Evolutionary conservation across 441 rosid genomes (phyloP), one percentile per base, ranked within the genome.

Genomic region (Rhodomyrtus psidioides): DNA sequence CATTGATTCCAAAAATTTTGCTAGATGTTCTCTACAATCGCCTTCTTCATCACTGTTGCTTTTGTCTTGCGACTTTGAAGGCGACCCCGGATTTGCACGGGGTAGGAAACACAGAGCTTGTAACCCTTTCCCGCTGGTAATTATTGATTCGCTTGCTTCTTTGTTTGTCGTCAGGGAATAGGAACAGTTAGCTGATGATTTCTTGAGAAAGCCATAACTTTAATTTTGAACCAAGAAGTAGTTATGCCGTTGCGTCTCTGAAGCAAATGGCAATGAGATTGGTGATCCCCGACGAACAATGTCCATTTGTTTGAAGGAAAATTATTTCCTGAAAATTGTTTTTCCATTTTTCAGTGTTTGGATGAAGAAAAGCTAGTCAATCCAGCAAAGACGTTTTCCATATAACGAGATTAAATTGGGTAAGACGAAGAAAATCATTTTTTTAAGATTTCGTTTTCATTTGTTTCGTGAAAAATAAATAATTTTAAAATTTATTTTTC

Each of bases 1-100:
- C 51, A n/a, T 75, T 87, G 24, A 55, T 75, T 83, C 27, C 8
- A 83, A 55, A 62, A 87, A 70, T 85, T 90, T 90, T 88, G 83
- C 49, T 85, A 12, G 60, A 53, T 60, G 42, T 58, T 39, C 81
- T 70, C 81, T 39, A 39, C n/a, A 4, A 10, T 70, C 51, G 9
- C 81, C 51, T 70, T 39, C 51, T 70, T 39, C 81, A 6, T 44
- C 27, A 4, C 81, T 39, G 44, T 51, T 39, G 49, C 81, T 39
- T 9, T 12, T 70, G 51, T 39, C 81, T 12, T 10, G 51, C 39
- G 81, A 49, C n/a, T 70, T 23, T 23, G 51, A 70, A 70, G 81
- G 51, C 16, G 51, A 70, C n/a, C 51, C 51, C 14, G 14, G 81
- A 39, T 70, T 70, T 39, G n/a, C n/a, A 10, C 49, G 51, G n/a